Base-by-base conservation (phyloP, 208 protist genomes). In the Leptomonas seymouri region DNA sequence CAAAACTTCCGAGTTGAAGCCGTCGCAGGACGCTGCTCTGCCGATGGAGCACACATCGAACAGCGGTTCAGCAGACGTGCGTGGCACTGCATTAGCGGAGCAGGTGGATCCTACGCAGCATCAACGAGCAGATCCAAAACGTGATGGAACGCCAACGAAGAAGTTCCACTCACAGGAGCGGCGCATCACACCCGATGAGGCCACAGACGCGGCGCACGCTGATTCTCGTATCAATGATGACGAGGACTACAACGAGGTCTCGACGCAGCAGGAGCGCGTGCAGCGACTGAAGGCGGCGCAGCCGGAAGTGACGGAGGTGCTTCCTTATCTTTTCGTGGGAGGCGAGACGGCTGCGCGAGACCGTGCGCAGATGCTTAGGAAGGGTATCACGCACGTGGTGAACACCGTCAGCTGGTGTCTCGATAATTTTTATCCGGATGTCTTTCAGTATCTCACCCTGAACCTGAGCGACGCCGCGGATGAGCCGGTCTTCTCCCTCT, bases 371-470 rank as follows among this genome's bases (percentile, higher is more conserved):
- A 71, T 98, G 16, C 78, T 94, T 20, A 8, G 34, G 31, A 94
- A 97, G 57, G 91, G 95, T 31, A 91, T 98, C 34, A 98, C 97
- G 0, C 82, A 95, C 50, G 80, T 98, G 12, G 76, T 98, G 45
- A 98, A 98, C 82, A 97, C 90, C 23, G 89, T 96, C 30, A 91
- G 84, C 61, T 91, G 89, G 61, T 82, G 87, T 21, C 71, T 94
- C 54, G 75, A 69, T 18, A 91, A 88, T 70, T 74, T 80, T 65
- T 82, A 80, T 51, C 84, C 74, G 16, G 72, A 91, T 28, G 57
- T 92, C n/a, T 97, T 98, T 67, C 55, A 50, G 41, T 98, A 98
- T 70, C 72, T 91, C 3, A 76, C 79, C 5, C 72, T 98, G 16
- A 93, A 82, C 62, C 66, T 98, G 6, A 86, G 75, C 42, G 97